Conservation (phyloP, 371 early-diverging fungal genomes). For the Mucor irregularis region DNA sequence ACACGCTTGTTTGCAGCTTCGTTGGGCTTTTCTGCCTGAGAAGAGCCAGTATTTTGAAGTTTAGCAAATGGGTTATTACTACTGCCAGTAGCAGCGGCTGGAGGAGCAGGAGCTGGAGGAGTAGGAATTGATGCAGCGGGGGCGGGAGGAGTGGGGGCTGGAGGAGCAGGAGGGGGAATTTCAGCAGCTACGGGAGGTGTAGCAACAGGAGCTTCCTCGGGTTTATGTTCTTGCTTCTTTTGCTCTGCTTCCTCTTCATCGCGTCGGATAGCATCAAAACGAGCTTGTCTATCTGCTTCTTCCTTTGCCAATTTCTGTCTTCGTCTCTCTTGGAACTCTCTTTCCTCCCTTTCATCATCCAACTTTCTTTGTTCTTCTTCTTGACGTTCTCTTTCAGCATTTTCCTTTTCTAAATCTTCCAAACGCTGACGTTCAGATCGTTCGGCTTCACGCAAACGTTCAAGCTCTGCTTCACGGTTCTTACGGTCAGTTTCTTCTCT, state of each 20-base stretch:
- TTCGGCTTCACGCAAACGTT: constrained; percentile 18
- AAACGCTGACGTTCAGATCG: neutral
- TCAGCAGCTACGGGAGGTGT: neutral
- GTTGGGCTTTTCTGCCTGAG: constrained; percentile 28
- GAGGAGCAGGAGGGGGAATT: constrained; percentile 5
- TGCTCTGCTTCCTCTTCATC: constrained; percentile 35
- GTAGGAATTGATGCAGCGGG: constrained; percentile 11
- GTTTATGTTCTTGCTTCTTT: constrained; percentile 17
- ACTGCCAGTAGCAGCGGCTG: constrained; percentile 19
- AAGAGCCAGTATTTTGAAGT: constrained; percentile 26
- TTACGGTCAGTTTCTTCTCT: constrained; percentile 26
- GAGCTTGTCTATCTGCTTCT: constrained; percentile 34
- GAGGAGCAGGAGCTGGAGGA: constrained; percentile 3
- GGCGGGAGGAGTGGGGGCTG: constrained; percentile 3
- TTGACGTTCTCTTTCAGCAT: constrained; percentile 17
- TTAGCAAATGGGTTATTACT: constrained; percentile 56
- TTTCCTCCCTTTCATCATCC: constrained; percentile 29
- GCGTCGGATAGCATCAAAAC: constrained; percentile 34
- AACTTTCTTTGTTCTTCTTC: constrained; percentile 26
- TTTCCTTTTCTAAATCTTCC: constrained; percentile 10
- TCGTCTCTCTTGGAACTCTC: constrained; percentile 32
- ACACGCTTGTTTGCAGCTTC: constrained; percentile 38
- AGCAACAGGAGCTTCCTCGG: constrained; percentile 8
- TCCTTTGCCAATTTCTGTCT: constrained; percentile 31
- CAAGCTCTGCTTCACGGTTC: constrained; percentile 18